Percentiles rank a stretch among this genome's conserved stretches.
Conservation (phyloP, 202 grass and related monocot species). For the Saccharum hybrid region DNA sequence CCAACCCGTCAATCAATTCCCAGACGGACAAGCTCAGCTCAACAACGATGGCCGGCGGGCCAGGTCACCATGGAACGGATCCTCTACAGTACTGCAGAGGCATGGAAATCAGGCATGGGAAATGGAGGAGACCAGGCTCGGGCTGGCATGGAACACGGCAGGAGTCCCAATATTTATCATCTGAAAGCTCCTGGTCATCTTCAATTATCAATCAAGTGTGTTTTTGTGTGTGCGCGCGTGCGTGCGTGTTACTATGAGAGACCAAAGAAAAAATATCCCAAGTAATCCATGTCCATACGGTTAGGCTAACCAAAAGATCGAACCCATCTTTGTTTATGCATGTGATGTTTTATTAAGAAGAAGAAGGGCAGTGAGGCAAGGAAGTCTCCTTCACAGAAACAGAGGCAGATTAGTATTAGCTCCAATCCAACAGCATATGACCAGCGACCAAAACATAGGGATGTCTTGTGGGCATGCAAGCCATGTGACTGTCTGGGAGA, state of each 20-base stretch:
- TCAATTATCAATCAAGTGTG: neutral
- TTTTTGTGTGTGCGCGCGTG: too few species aligned
- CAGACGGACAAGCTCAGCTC: slow-evolving; percentile 8
- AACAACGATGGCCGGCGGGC: neutral
- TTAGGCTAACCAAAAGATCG: slow-evolving; percentile 36
- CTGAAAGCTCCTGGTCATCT: slow-evolving; percentile 32
- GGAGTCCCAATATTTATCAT: slow-evolving; percentile 30
- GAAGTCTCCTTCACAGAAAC: slow-evolving; percentile 7
- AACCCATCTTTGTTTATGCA: neutral
- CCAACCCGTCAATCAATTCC: slow-evolving; percentile 17
- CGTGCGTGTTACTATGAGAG: neutral
- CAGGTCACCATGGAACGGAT: too few species aligned
- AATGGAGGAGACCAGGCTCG: neutral
- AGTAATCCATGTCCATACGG: slow-evolving; percentile 42
- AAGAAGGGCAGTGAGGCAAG: neutral
- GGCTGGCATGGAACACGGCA: neutral
- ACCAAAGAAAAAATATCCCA: neutral
- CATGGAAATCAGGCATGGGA: too few species aligned
- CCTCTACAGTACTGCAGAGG: too few species aligned
- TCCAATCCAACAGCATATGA: slow-evolving; percentile 36
- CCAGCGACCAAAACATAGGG: neutral
- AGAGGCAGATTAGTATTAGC: neutral
- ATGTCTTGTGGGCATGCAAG: slow-evolving; percentile 39
- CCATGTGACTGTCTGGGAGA: slow-evolving; percentile 41
- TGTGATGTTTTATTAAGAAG: neutral